Percentiles rank a stretch among this genome's conserved stretches.
phyloP scores from a whole-genome alignment of 2,329 filamentous ascomycete genomes.

The Fusarium torreyae region DNA sequence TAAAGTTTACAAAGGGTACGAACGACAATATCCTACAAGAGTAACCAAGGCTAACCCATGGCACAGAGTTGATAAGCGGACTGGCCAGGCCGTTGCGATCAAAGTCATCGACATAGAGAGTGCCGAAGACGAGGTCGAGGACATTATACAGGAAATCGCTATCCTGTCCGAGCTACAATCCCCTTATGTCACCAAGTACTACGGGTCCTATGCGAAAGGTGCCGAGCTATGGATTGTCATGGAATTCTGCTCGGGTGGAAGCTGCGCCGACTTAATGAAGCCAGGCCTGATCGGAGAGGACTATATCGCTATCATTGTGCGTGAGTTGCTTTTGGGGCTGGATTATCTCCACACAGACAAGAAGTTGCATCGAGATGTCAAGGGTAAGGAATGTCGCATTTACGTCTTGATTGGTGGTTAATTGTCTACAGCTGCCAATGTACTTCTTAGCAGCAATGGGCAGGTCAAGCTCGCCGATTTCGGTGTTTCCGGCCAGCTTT shows the following conservation, averaged over 20 bases:
- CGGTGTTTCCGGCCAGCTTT: conserved; percentile 94
- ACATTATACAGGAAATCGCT: conserved; percentile 98
- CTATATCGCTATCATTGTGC: conserved; percentile 95
- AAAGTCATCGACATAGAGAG: conserved; percentile 99
- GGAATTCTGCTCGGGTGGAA: conserved; percentile 98
- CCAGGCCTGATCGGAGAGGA: conserved; percentile 92
- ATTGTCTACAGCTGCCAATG: conserved; percentile 81
- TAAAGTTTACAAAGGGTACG: conserved; percentile 96
- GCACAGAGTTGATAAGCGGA: conserved; percentile 91
- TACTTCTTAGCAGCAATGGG: conserved; percentile 88
- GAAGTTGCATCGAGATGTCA: conserved; percentile 96
- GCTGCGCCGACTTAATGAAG: conserved; percentile 96
- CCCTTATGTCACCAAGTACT: conserved; percentile 97
- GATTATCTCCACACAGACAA: conserved; percentile 96
- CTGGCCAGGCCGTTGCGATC: conserved; percentile 94
- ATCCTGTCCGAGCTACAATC: conserved; percentile 97
- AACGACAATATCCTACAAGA: conserved; percentile 4
- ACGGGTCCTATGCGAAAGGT: conserved; percentile 95
- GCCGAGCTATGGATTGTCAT: conserved; percentile 99
- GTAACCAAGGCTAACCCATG: conserved; percentile 14
- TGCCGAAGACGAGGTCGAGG: conserved; percentile 98
- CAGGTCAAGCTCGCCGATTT: conserved; percentile 99
- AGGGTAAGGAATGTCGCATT: conserved; percentile 70
- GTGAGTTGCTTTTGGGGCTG: conserved; percentile 89
- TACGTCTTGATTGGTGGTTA: not conserved